Conservation (phyloP, 108 stramenopile genomes). For the Aurantiochytrium sp. region DNA sequence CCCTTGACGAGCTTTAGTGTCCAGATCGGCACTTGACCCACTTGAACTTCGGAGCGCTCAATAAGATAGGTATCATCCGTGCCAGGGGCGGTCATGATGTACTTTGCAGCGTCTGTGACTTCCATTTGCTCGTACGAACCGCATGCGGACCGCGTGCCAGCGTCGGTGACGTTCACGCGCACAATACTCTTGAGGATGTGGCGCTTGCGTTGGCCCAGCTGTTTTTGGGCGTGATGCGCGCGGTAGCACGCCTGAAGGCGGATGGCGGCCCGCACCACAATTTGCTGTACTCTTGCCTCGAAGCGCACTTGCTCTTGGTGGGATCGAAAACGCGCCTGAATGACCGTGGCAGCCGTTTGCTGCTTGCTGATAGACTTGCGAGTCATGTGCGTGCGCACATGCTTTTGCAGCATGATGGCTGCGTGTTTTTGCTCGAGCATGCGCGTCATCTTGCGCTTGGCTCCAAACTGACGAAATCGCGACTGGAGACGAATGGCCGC, state of each 20-base stretch:
- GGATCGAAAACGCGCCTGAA: background rate
- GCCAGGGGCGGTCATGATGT: background rate
- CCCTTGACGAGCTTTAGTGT: background rate
- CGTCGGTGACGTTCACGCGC: background rate
- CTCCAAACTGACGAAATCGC: background rate
- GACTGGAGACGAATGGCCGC: background rate
- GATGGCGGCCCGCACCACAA: background rate
- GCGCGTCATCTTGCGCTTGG: background rate
- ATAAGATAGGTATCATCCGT: background rate
- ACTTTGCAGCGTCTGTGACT: background rate
- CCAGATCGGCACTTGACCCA: background rate
- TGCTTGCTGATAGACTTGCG: background rate
- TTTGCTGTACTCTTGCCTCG: background rate
- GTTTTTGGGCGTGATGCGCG: background rate
- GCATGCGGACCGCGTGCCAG: background rate
- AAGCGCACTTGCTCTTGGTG: background rate
- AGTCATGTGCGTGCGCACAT: background rate
- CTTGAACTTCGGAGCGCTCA: background rate
- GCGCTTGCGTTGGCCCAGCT: background rate
- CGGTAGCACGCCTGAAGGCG: background rate
- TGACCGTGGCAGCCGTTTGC: background rate
- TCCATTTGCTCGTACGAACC: background rate
- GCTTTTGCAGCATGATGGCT: background rate
- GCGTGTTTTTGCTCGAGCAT: background rate
- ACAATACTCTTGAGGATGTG: background rate